Evolutionary conservation across 495 filamentous ascomycete genomes (phyloP), one percentile per base, ranked within the genome.

Genomic region (Cudoniella acicularis): DNA sequence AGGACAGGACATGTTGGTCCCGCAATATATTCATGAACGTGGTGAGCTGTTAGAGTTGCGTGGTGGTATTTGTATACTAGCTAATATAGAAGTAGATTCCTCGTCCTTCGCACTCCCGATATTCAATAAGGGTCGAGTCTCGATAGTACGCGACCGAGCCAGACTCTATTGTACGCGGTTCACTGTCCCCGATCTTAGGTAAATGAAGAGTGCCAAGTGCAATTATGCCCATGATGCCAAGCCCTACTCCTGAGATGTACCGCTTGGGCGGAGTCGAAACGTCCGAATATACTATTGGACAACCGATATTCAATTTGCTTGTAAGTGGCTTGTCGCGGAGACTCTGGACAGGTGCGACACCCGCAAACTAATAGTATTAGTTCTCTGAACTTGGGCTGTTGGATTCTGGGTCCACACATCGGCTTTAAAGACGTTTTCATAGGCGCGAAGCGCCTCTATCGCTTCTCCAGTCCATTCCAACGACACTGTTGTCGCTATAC

Each of bases 131-230:
- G 24, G 20, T n/a, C 16, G 49, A 52, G 49, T 21, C 49, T 23
- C 49, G 49, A 52, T 6, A 36, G 13, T 36, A 36, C 30, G 13
- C 30, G 30, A 36, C 30, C 30, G 30, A 22, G 30, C 36, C 53
- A 46, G 20, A 16, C 18, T 56, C 42, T 13, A 56, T 56, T 41
- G 10, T 47, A 17, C 4, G 21, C 36, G 20, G 18, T 11, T 40
- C 53, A 56, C 53, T 56, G 16, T 56, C 41, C 10, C 53, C 53
- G 40, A 56, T 25, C 23, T 56, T 40, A 56, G 53, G 53, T 40
- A 56, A 41, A 24, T 56, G 18, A 56, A 56, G 53, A 22, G 40
- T 22, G 41, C 53, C 53, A 45, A 56, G 53, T 56, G 53, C 53
- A 45, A 56, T 18, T 56, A 56, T 56, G 36, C 53, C 53, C 4